phyloP scores from a whole-genome alignment of 441 rosid species.

The Gossypium schwendimanii region DNA sequence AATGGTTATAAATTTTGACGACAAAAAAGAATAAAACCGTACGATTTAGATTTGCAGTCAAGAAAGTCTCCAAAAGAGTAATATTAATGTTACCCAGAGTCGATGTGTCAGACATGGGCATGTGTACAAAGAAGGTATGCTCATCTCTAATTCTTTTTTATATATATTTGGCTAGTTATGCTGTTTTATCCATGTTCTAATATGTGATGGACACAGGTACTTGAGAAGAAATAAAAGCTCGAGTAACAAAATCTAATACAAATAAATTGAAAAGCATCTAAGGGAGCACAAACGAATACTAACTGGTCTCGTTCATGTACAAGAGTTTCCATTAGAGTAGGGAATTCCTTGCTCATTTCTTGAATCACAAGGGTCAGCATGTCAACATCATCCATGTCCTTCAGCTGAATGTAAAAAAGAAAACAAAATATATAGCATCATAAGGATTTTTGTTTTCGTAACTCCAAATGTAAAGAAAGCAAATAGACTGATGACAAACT shows the following conservation, averaged over 20 bases:
- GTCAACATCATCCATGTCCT: slow-evolving; percentile 62
- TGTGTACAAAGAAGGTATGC: background rate
- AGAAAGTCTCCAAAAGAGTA: background rate
- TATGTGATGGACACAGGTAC: background rate
- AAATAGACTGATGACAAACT: background rate
- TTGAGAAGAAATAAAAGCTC: background rate
- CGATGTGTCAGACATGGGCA: background rate
- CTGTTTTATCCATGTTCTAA: background rate
- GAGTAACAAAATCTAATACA: background rate
- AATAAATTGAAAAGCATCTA: background rate
- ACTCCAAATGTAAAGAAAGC: background rate
- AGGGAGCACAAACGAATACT: slow-evolving; percentile 26
- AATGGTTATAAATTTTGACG: background rate
- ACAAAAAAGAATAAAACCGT: background rate
- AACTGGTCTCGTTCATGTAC: slow-evolving; percentile 92
- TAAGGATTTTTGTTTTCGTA: background rate
- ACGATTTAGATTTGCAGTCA: background rate
- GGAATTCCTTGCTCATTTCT: slow-evolving; percentile 85
- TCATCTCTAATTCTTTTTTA: background rate
- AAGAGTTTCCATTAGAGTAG: slow-evolving; percentile 71
- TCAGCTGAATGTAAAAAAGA: slow-evolving; percentile 31
- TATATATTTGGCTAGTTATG: background rate
- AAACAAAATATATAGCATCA: background rate
- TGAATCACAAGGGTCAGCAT: slow-evolving; percentile 67
- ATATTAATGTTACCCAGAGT: background rate